Percentiles rank a stretch among this genome's conserved stretches.
Conservation (phyloP, 1,284 basidiomycete species). For the Moesziomyces sp. region DNA sequence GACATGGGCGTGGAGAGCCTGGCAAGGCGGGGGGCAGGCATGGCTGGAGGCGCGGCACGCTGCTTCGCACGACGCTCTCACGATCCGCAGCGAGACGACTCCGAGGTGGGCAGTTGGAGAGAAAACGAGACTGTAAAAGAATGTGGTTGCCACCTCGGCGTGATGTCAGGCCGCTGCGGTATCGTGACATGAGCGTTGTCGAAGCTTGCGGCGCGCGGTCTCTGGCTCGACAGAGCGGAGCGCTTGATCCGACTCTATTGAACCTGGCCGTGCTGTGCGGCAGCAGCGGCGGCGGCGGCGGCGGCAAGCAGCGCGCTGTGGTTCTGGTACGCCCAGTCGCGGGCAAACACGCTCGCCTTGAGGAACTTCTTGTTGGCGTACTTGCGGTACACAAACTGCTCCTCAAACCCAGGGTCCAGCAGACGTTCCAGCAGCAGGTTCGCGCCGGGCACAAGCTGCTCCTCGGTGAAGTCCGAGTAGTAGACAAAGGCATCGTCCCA, state of each 20-base stretch:
- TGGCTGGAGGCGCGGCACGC: slow-evolving; percentile 5
- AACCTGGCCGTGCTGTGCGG: slow-evolving; percentile 24
- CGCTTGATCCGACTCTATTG: slow-evolving; percentile 1
- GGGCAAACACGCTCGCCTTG: slow-evolving; percentile 75
- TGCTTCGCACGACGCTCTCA: not conserved
- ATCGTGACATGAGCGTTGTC: not conserved
- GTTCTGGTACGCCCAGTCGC: slow-evolving; percentile 70
- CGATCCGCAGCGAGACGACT: slow-evolving; percentile 6
- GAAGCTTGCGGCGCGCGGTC: too few relatives aligned
- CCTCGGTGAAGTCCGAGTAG: slow-evolving; percentile 91
- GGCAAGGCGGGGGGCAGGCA: not conserved
- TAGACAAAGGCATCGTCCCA: slow-evolving; percentile 85
- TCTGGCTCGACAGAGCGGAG: too few relatives aligned
- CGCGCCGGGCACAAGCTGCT: slow-evolving; percentile 86
- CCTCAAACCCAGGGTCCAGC: slow-evolving; percentile 80
- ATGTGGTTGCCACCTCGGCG: slow-evolving; percentile 25
- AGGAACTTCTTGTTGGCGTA: slow-evolving; percentile 93
- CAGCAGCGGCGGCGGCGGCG: slow-evolving; percentile 37
- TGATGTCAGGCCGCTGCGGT: slow-evolving; percentile 5
- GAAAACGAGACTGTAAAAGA: slow-evolving; percentile 16
- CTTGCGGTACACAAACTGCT: slow-evolving; percentile 92
- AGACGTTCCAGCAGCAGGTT: slow-evolving; percentile 86
- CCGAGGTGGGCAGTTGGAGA: slow-evolving; percentile 29
- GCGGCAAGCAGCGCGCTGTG: slow-evolving; percentile 49
- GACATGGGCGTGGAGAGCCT: too few relatives aligned